These are phyloP conservation scores for Penicillium coprophilum DNA, from an alignment of 495 filamentous ascomycete genomes.

Conservation along the genomic window DNA sequence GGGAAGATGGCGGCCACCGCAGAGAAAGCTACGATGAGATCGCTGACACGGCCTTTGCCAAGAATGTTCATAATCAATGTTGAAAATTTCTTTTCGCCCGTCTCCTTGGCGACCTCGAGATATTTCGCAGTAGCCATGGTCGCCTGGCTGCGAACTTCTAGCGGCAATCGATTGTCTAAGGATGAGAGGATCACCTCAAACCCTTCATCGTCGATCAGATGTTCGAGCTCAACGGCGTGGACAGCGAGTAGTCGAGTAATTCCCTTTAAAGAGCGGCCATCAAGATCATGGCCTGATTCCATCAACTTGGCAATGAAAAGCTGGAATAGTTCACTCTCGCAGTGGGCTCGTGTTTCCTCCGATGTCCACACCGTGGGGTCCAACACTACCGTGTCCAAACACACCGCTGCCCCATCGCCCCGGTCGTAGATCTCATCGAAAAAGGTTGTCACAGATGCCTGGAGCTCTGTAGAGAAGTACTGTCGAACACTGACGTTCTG, in stretches of 20 bases:
- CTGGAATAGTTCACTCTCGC: conserved; percentile 64
- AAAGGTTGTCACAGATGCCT: conserved; percentile 49
- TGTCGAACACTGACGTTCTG: conserved; percentile 56
- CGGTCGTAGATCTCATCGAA: conserved; percentile 59
- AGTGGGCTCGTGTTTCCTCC: conserved; percentile 46
- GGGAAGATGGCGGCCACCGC: conserved; percentile 86
- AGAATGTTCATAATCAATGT: conserved; percentile 62
- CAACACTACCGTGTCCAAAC: conserved; percentile 55
- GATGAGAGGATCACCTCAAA: conserved; percentile 77
- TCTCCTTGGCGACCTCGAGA: conserved; percentile 68
- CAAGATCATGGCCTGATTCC: conserved; percentile 58
- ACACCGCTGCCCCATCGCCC: conserved; percentile 61
- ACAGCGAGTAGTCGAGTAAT: conserved; percentile 61
- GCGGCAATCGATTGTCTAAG: conserved; percentile 71
- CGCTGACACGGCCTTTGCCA: conserved; percentile 53
- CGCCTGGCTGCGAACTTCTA: conserved; percentile 68
- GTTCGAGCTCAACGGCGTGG: conserved; percentile 58
- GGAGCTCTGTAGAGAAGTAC: conserved; percentile 50
- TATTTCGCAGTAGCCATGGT: conserved; percentile 76
- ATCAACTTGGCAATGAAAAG: conserved; percentile 64
- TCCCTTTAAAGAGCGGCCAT: conserved; percentile 59
- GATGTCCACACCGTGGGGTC: conserved; percentile 58
- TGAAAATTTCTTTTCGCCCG: conserved; percentile 63
- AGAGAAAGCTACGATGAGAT: conserved; percentile 77
- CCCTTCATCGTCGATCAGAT: conserved; percentile 70